These are phyloP conservation scores for Hirsutella rhossiliensis DNA, from an alignment of 2,329 filamentous ascomycete genomes.

Conservation along the genomic window DNA sequence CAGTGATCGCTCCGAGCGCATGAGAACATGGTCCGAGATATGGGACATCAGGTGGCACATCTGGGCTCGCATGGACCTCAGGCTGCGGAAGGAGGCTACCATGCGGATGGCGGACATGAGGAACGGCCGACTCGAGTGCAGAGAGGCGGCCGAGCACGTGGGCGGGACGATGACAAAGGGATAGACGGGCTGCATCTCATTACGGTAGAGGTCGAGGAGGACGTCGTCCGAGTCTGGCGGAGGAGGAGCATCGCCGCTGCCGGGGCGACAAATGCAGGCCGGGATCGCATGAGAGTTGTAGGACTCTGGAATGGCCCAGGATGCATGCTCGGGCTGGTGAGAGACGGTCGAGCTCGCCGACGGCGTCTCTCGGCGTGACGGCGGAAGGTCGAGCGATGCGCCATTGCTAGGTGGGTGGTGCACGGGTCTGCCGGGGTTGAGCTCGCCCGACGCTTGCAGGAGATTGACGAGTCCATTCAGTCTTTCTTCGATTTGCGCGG, in stretches of 20 bases:
- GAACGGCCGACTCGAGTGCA: slow-evolving; percentile 30
- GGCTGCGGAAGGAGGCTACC: slow-evolving; percentile 34
- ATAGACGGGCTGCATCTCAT: slow-evolving; percentile 27
- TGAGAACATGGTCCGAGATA: slow-evolving; percentile 34
- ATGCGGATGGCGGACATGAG: slow-evolving; percentile 37
- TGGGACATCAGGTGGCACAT: slow-evolving; percentile 34
- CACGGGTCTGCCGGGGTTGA: slow-evolving; percentile 10
- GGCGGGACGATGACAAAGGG: slow-evolving; percentile 35
- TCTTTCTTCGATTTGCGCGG: slow-evolving; percentile 35
- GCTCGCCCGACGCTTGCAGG: slow-evolving; percentile 29
- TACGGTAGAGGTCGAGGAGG: slow-evolving; percentile 31
- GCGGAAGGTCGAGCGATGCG: not conserved
- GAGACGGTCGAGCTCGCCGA: slow-evolving; percentile 7
- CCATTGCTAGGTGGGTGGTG: not conserved
- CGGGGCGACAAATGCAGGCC: slow-evolving; percentile 34
- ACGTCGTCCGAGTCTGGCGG: slow-evolving; percentile 33
- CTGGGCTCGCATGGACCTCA: slow-evolving; percentile 35
- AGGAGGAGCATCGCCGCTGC: slow-evolving; percentile 23
- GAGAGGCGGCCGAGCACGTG: slow-evolving; percentile 19
- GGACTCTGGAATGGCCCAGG: slow-evolving; percentile 22
- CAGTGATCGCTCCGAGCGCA: slow-evolving; percentile 35
- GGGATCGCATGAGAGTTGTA: slow-evolving; percentile 35
- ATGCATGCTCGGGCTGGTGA: slow-evolving; percentile 5
- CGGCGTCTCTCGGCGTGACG: slow-evolving; percentile 10
- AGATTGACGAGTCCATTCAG: slow-evolving; percentile 36